Base-by-base conservation (phyloP, 495 filamentous ascomycete species). In the Parathielavia appendiculata region DNA sequence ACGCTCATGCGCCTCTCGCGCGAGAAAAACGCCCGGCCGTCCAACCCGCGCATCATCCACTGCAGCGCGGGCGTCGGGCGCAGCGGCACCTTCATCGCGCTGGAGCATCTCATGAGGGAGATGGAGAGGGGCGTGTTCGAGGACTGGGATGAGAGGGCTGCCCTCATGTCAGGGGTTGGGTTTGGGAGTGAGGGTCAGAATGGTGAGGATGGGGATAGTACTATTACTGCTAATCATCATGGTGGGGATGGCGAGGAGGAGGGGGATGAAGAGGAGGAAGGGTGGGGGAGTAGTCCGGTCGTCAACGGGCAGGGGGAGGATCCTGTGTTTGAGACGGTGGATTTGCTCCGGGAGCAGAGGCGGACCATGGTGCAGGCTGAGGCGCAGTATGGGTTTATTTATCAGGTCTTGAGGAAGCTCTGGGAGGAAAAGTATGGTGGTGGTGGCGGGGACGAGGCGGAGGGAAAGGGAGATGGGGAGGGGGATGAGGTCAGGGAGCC, bases 341-440 rank as follows among this genome's bases (percentile, higher is more conserved):
- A 95, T 60, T 74, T 76, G 63, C 79, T 99, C 65, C 82, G 95
- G 30, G 81, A 92, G 71, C 95, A 99, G 75, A 79, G 95, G 39
- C 89, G 90, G 82, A 89, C 86, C 69, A 99, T 97, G 95, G 95
- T 99, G 5, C 93, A 97, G 72, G 86, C 87, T 32, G 88, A 92
- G 66, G 71, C 79, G 62, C 95, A 99, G 72, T 90, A 90, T 66
- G 70, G 81, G 17, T 97, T 99, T 67, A 81, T 99, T 44, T 97
- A 99, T 73, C 84, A 90, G 64, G 90, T 96, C 0, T 65, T 97
- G 56, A 80, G 82, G 46, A 88, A 92, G 69, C 75, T 85, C 62
- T 88, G 86, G 68, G 71, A 80, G 50, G 69, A 82, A 35, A 86
- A 80, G 67, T 80, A 83, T 52, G 72, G 69, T 17, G 32, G 54